These are phyloP conservation scores for Cytospora piceicola DNA, from an alignment of 2,329 filamentous ascomycete species.

Conservation along the genomic window DNA sequence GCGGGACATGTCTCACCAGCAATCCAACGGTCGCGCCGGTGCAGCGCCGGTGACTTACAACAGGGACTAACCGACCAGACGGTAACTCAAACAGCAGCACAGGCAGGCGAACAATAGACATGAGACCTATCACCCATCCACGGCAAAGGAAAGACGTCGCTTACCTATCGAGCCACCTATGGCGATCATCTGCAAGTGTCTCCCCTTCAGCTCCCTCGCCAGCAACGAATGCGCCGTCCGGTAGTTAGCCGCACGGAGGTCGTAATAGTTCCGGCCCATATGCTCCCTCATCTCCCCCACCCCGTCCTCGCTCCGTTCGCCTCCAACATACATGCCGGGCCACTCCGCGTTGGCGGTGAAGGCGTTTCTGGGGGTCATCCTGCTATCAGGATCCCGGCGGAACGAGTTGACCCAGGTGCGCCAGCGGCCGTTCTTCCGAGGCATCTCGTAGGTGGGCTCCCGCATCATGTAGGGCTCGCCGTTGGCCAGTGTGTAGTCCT, in stretches of 20 bases:
- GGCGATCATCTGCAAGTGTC: slow-evolving; percentile 96
- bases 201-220: slow-evolving; percentile 75
- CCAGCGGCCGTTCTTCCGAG: slow-evolving; percentile 27
- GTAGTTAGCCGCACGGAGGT: slow-evolving; percentile 62
- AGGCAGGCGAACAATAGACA: background rate
- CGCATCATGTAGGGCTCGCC: slow-evolving; percentile 58
- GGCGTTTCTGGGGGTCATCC: slow-evolving; percentile 48
- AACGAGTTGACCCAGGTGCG: slow-evolving; percentile 63
- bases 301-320: slow-evolving; percentile 27
- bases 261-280: slow-evolving; percentile 55
- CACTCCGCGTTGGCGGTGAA: slow-evolving; percentile 23
- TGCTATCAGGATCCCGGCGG: slow-evolving; percentile 60
- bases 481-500: slow-evolving; percentile 54
- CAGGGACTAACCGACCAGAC: background rate
- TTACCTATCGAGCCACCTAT: slow-evolving; percentile 87
- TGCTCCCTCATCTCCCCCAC: slow-evolving; percentile 33
- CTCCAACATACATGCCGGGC: slow-evolving; percentile 34
- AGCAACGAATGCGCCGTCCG: slow-evolving; percentile 78
- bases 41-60: background rate
- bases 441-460: slow-evolving; percentile 50
- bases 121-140: background rate
- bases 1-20: slow-evolving; percentile 5
- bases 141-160: background rate
- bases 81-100: background rate
- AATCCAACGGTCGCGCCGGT: background rate